Evolutionary conservation across 140 eudicot genomes (phyloP).

Genomic region (Oenanthe javanica): DNA sequence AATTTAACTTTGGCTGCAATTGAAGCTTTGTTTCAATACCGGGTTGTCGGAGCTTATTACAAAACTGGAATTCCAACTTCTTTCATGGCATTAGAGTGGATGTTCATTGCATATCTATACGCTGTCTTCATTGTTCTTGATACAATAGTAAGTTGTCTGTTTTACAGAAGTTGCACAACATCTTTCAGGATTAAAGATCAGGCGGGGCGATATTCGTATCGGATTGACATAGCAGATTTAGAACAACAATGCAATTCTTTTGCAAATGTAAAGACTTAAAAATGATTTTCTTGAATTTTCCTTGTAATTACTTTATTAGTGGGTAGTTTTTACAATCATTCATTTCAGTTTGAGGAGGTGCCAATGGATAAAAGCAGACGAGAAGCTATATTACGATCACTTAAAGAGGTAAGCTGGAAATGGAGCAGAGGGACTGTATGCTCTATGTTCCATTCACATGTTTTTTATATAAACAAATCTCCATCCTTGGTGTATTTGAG

Average conservation of each 20-base stretch:
- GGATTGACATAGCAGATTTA: constrained; percentile 21
- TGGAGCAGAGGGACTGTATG: background rate
- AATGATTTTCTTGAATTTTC: constrained; percentile 16
- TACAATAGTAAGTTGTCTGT: constrained; percentile 41
- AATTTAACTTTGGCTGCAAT: constrained; percentile 56
- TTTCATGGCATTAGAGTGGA: constrained; percentile 46
- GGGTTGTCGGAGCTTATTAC: constrained; percentile 43
- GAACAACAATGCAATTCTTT: constrained; percentile 18
- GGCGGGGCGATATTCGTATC: constrained; percentile 14
- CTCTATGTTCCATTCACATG: background rate
- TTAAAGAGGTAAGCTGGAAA: constrained; percentile 1
- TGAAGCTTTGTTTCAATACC: constrained; percentile 69
- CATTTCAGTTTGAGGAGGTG: constrained; percentile 17
- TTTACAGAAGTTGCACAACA: constrained; percentile 49
- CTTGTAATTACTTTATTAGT: background rate
- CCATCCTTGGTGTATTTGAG: background rate
- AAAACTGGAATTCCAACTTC: constrained; percentile 20
- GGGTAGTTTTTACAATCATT: constrained; percentile 7
- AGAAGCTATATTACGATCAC: background rate
- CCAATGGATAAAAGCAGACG: constrained; percentile 19
- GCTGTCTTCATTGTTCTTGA: constrained; percentile 51
- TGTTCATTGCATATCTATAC: constrained; percentile 62
- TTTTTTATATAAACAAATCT: background rate
- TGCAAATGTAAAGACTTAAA: constrained; percentile 25
- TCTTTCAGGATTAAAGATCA: constrained; percentile 13